Percentiles rank a stretch among this genome's conserved stretches.
Evolutionary conservation across 192 early-diverging fungal species (phyloP).

Genomic region (Rhizophlyctis rosea): DNA sequence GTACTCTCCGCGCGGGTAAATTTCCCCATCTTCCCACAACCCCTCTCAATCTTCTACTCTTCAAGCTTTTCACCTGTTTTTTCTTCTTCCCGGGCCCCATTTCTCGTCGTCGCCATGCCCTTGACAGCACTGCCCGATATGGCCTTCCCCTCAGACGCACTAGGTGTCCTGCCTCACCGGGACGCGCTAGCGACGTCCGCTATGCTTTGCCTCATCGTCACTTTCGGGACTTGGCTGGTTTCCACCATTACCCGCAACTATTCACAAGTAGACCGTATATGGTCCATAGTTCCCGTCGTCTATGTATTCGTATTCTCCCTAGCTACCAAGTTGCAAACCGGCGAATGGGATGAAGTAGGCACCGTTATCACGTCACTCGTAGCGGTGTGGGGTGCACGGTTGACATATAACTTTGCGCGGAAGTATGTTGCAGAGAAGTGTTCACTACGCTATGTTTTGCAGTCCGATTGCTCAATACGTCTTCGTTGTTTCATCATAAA

Average conservation of each 20-base stretch:
- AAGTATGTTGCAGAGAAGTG: conserved; percentile 31
- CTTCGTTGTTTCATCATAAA: no score
- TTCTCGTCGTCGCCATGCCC: no score
- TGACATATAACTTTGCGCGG: conserved; percentile 76
- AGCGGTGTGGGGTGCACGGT: conserved; percentile 65
- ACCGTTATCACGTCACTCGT: conserved; percentile 45
- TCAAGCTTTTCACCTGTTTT: no score
- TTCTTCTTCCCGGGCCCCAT: no score
- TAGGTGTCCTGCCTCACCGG: no score
- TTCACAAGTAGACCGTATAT: conserved; percentile 65
- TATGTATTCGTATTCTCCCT: conserved; percentile 56
- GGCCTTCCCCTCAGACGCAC: no score
- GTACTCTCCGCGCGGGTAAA: no score
- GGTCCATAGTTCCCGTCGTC: conserved; percentile 68
- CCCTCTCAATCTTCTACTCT: no score
- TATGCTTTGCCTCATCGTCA: neutral
- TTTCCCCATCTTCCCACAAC: no score
- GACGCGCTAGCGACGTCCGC: no score
- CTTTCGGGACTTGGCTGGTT: neutral
- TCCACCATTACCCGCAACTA: conserved; percentile 15
- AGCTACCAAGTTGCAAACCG: conserved; percentile 19
- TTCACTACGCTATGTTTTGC: neutral
- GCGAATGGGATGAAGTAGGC: conserved; percentile 34
- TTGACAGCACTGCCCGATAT: no score
- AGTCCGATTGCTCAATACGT: no score